Conservation (phyloP, 768 basidiomycete genomes). For the Sarcodon aspratus region DNA sequence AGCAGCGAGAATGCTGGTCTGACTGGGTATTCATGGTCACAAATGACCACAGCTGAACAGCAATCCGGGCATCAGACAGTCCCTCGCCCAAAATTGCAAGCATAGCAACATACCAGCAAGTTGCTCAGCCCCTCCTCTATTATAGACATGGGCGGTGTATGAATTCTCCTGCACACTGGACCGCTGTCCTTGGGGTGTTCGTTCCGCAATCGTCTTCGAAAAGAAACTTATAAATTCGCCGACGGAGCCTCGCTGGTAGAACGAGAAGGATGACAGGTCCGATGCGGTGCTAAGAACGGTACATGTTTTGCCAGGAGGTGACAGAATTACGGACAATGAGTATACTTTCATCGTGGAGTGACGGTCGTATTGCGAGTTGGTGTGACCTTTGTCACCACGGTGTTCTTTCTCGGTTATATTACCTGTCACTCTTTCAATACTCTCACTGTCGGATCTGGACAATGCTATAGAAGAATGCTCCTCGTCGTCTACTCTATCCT, state of each 20-base stretch:
- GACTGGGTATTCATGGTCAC: conserved; percentile 93
- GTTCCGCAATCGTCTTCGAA: conserved; percentile 82
- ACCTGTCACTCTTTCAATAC: too few species aligned
- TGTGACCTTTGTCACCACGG: too few species aligned
- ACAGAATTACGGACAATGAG: conserved; percentile 63
- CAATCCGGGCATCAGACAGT: conserved; percentile 3
- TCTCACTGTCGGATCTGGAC: too few species aligned
- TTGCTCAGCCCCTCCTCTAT: conserved; percentile 76
- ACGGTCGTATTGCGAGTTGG: not conserved
- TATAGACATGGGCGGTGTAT: conserved; percentile 91
- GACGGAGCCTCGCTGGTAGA: conserved; percentile 84
- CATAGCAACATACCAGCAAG: conserved; percentile 53
- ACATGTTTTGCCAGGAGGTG: conserved; percentile 52
- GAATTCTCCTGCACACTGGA: conserved; percentile 92
- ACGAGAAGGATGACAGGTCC: conserved; percentile 86
- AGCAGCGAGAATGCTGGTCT: conserved; percentile 94
- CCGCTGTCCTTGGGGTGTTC: conserved; percentile 79
- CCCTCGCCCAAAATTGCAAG: not conserved
- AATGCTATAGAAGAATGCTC: too few species aligned
- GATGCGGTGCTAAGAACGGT: conserved; percentile 54
- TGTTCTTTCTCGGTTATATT: too few species aligned
- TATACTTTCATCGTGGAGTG: conserved; percentile 69
- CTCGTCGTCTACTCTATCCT: too few species aligned
- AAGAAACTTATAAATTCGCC: conserved; percentile 93
- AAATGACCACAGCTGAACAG: conserved; percentile 72